These are phyloP conservation scores for Suillus ampliporus DNA, from an alignment of 768 basidiomycete genomes.

Conservation along the genomic window DNA sequence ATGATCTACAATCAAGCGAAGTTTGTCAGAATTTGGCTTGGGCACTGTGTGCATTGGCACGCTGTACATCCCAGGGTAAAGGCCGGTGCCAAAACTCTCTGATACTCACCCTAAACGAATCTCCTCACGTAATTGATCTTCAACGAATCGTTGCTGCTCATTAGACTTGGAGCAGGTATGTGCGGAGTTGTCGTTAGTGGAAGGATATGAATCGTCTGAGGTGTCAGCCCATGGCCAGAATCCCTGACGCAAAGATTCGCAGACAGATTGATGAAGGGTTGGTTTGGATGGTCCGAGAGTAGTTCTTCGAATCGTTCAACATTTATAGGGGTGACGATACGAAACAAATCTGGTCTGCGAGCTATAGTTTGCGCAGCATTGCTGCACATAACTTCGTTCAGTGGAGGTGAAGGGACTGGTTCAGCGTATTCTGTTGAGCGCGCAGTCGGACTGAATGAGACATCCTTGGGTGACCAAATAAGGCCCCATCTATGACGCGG, in stretches of 20 bases:
- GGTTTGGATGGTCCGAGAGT: constrained; percentile 35
- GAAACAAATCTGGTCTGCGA: constrained; percentile 8
- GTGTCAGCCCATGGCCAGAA: constrained; percentile 39
- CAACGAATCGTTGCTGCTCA: constrained; percentile 30
- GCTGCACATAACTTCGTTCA: not conserved
- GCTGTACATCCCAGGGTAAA: constrained; percentile 47
- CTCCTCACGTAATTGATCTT: constrained; percentile 20
- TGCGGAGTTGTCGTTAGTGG: not conserved
- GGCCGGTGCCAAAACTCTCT: constrained; percentile 28
- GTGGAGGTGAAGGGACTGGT: not conserved
- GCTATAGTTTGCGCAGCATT: not conserved
- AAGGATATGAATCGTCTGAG: not conserved
- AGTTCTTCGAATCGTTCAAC: constrained; percentile 27
- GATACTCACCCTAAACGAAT: constrained; percentile 21
- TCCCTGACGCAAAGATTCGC: constrained; percentile 28
- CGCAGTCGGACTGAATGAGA: not conserved
- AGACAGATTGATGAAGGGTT: constrained; percentile 34
- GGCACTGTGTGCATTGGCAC: constrained; percentile 46
- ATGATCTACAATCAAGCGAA: constrained; percentile 38
- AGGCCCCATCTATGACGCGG: no score
- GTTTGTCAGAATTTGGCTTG: constrained; percentile 45
- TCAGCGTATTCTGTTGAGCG: not conserved
- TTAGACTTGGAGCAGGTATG: not conserved
- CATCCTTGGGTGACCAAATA: not conserved
- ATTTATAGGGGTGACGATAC: constrained; percentile 34